Percentiles rank a stretch among this genome's conserved stretches.
These are phyloP conservation scores for Crithidia brevicula DNA, from an alignment of 208 protist species.

Conservation along the genomic window DNA sequence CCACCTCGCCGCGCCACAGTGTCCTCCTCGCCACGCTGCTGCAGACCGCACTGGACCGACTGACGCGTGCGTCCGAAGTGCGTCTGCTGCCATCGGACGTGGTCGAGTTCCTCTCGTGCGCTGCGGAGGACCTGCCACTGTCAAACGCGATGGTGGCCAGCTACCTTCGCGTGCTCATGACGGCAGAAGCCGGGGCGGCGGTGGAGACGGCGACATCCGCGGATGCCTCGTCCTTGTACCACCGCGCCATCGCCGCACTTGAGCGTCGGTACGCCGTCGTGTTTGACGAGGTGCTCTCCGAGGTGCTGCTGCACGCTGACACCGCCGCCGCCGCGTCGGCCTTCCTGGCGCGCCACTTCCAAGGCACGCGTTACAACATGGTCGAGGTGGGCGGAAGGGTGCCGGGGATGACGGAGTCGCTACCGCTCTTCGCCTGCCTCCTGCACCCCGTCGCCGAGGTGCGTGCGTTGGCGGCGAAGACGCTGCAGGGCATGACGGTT, in stretches of 20 bases:
- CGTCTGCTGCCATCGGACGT: slow-evolving; percentile 64
- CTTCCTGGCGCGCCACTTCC: slow-evolving; percentile 76
- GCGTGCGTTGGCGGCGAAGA: slow-evolving; percentile 52
- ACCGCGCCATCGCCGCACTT: slow-evolving; percentile 51
- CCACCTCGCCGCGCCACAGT: slow-evolving; percentile 24
- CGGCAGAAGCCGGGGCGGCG: slow-evolving; percentile 21
- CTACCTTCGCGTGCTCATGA: slow-evolving; percentile 53
- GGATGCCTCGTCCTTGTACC: slow-evolving; percentile 26
- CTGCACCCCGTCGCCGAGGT: slow-evolving; percentile 75
- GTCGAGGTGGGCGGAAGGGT: slow-evolving; percentile 45
- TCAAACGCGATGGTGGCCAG: slow-evolving; percentile 40
- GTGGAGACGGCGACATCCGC: slow-evolving; percentile 6
- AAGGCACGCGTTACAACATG: slow-evolving; percentile 76
- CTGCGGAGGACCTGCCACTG: slow-evolving; percentile 73
- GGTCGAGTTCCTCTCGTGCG: slow-evolving; percentile 59
- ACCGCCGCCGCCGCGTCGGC: slow-evolving; percentile 36
- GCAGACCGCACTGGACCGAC: slow-evolving; percentile 32
- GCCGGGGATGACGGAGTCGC: slow-evolving; percentile 35
- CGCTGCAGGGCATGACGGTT: slow-evolving; percentile 53
- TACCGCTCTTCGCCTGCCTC: slow-evolving; percentile 85
- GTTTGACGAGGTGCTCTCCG: slow-evolving; percentile 74
- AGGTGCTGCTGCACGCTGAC: slow-evolving; percentile 44
- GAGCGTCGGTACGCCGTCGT: slow-evolving; percentile 70
- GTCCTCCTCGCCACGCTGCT: slow-evolving; percentile 28
- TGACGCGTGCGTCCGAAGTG: slow-evolving; percentile 27